A percentile compares a stretch with the other conserved stretches of the same genome.
These are phyloP conservation scores for Lunularia cruciata DNA, from an alignment of 225 moss, liverwort and hornwort genomes.

Conservation along the genomic window DNA sequence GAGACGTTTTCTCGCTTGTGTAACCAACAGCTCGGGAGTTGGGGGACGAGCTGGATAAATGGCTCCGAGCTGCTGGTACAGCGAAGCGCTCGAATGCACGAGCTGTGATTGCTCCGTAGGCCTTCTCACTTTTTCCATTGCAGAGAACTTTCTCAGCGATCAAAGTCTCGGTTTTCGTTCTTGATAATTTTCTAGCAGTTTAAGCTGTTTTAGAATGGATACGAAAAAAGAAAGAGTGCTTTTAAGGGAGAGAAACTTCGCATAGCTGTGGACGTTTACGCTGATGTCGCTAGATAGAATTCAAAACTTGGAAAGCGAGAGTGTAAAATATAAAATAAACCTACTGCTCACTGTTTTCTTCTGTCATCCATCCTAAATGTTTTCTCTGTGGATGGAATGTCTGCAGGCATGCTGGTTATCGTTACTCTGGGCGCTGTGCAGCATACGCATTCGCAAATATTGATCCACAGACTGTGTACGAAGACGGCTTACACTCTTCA, in stretches of 20 bases:
- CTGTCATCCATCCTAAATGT: too few species aligned
- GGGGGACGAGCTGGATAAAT: slow-evolving; percentile 70
- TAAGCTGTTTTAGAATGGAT: too few species aligned
- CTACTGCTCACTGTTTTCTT: too few species aligned
- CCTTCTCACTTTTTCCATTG: neutral
- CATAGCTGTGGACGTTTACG: too few species aligned
- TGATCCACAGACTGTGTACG: slow-evolving; percentile 78
- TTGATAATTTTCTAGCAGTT: too few species aligned
- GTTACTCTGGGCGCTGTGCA: slow-evolving; percentile 92
- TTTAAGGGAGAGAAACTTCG: too few species aligned
- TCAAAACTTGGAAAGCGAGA: too few species aligned
- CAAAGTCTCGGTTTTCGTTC: too few species aligned
- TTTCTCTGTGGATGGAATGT: neutral
- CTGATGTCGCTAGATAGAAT: too few species aligned
- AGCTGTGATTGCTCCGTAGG: slow-evolving; percentile 91
- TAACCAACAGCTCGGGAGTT: slow-evolving; percentile 59
- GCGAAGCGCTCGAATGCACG: slow-evolving; percentile 69
- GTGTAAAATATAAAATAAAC: too few species aligned
- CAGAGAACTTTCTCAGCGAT: neutral
- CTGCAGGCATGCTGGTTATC: slow-evolving; percentile 90
- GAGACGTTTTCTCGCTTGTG: slow-evolving; percentile 7
- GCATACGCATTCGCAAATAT: slow-evolving; percentile 93
- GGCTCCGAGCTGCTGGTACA: slow-evolving; percentile 66
- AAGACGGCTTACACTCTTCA: neutral
- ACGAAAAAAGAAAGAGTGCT: too few species aligned